These are phyloP conservation scores for Scutellaria minor DNA, from an alignment of 257 asterid species.

Conservation along the genomic window DNA sequence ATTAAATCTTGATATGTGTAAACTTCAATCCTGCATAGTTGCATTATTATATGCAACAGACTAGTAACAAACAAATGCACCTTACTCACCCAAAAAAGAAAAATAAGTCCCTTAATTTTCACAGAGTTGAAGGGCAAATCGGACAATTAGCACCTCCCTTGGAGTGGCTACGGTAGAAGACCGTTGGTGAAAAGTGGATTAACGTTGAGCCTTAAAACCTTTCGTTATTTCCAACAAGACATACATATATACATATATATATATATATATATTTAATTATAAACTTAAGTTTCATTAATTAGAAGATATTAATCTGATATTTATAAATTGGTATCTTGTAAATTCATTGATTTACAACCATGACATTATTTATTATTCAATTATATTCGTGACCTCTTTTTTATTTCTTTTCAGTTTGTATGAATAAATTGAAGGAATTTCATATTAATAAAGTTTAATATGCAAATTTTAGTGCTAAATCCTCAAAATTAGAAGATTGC, in stretches of 20 bases:
- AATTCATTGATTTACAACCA: too few relatives aligned
- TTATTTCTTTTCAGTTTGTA: neutral
- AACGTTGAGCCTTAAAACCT: slow-evolving; percentile 9
- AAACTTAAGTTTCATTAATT: too few relatives aligned
- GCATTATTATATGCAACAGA: neutral
- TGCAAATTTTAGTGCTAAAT: neutral
- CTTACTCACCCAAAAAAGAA: too few relatives aligned
- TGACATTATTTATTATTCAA: too few relatives aligned
- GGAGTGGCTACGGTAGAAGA: neutral
- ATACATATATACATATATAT: too few relatives aligned
- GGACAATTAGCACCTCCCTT: slow-evolving; percentile 18
- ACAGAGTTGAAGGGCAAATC: neutral
- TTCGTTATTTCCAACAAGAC: too few relatives aligned
- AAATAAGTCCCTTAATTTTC: neutral
- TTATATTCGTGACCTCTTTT: too few relatives aligned
- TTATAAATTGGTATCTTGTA: too few relatives aligned
- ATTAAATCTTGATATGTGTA: neutral
- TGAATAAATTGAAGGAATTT: neutral
- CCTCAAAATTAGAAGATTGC: too few relatives aligned
- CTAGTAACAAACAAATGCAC: too few relatives aligned
- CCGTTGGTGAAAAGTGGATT: slow-evolving; percentile 29
- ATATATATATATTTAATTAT: too few relatives aligned
- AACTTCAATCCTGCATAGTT: neutral
- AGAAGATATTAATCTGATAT: too few relatives aligned
- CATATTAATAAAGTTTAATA: neutral